Evolutionary conservation across 2,329 filamentous ascomycete species (phyloP).

Genomic region (Hymenoscyphus repandus): DNA sequence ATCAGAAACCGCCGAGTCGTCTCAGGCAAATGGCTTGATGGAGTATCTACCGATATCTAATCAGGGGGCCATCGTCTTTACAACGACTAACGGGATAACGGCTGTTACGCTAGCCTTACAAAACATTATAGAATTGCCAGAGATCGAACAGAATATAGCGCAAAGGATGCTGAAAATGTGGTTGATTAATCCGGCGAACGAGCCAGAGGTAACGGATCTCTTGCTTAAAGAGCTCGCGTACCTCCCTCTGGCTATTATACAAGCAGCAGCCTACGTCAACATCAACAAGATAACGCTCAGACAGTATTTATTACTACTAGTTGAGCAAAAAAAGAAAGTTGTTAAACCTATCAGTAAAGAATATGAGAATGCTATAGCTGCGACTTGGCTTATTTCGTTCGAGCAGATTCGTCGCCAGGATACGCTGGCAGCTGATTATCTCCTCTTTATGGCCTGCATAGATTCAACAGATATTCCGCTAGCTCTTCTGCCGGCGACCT

Average conservation of each 20-base stretch:
- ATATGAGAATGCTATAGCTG: no score
- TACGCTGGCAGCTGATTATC: conserved; percentile 30
- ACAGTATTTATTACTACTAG: conserved; percentile 1
- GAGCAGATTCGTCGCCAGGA: conserved; percentile 31
- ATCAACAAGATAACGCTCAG: conserved; percentile 19
- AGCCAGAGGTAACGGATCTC: conserved; percentile 12
- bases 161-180: conserved; percentile 23
- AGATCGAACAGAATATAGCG: conserved; percentile 30
- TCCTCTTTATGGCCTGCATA: conserved; percentile 38
- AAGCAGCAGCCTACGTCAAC: conserved; percentile 38
- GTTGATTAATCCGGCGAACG: conserved; percentile 14
- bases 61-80: conserved; percentile 33
- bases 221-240: conserved; percentile 29
- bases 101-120: conserved; percentile 25
- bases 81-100: conserved; percentile 32
- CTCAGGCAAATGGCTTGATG: conserved; percentile 8
- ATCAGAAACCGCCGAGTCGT: no score
- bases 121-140: conserved; percentile 27
- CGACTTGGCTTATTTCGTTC: conserved; percentile 39
- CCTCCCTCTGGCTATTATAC: conserved; percentile 37
- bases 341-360: no score
- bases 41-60: conserved; percentile 32
- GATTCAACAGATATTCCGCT: conserved; percentile 36
- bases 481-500: conserved; percentile 29
- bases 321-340: not conserved